These are phyloP conservation scores for Galerina marginata DNA, from an alignment of 768 basidiomycete species.

Conservation along the genomic window DNA sequence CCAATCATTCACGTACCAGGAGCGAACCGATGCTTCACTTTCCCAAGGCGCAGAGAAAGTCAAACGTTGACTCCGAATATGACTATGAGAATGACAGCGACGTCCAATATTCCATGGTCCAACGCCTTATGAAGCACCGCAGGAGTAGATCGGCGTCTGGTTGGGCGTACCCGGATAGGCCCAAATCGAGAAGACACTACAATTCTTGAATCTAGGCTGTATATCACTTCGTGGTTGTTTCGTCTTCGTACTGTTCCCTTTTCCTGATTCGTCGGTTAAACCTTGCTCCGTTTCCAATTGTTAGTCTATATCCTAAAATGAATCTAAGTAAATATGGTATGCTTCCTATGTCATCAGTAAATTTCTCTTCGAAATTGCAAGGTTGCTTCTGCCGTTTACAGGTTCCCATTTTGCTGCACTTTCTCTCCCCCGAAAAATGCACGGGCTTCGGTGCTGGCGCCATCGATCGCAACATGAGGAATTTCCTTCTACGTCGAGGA, in stretches of 20 bases:
- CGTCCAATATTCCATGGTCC: slow-evolving; percentile 12
- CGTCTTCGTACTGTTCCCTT: not conserved
- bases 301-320: not conserved
- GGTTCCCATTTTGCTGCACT: slow-evolving; percentile 2
- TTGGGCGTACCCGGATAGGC: slow-evolving; percentile 32
- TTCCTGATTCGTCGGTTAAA: not conserved
- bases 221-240: no score
- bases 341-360: not conserved
- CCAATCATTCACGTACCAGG: slow-evolving; percentile 24
- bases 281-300: not conserved
- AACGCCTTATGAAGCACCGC: slow-evolving; percentile 26
- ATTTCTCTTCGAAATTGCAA: no score
- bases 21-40: slow-evolving; percentile 21
- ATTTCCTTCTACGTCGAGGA: slow-evolving; percentile 18
- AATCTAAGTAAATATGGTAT: slow-evolving; percentile 6
- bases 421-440: slow-evolving; percentile 41
- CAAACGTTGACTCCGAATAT: not conserved
- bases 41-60: slow-evolving; percentile 8
- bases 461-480: slow-evolving; percentile 27
- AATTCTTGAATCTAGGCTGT: not conserved
- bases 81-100: slow-evolving; percentile 14
- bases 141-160: slow-evolving; percentile 34
- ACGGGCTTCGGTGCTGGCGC: slow-evolving; percentile 32
- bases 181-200: slow-evolving; percentile 1
- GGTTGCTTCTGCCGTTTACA: not conserved